Evolutionary conservation across 306 rosid species (phyloP).

Genomic region (Rubus idaeus): DNA sequence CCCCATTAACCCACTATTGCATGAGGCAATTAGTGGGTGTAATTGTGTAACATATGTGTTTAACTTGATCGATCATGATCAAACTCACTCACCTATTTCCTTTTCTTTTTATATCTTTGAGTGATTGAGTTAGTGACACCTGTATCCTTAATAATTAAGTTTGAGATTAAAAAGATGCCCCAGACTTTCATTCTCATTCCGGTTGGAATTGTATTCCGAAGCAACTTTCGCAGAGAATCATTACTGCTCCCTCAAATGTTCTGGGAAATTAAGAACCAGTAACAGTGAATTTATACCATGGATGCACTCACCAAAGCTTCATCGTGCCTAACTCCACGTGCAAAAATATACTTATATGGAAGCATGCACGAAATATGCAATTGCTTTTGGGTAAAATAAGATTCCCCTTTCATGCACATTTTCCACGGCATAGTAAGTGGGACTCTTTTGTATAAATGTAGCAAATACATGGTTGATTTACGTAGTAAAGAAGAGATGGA

Average conservation of each 20-base stretch:
- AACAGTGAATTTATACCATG: not conserved
- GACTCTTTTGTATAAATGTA: not conserved
- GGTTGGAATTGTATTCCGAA: not conserved
- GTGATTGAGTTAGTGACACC: too few species aligned
- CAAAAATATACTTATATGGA: not conserved
- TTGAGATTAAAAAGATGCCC: not conserved
- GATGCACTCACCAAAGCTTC: not conserved
- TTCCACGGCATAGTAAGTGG: not conserved
- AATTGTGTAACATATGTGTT: not conserved
- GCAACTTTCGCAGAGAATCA: conserved; percentile 4
- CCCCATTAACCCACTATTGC: not conserved
- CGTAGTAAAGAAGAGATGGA: not conserved
- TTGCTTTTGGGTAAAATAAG: not conserved
- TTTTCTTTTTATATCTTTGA: too few species aligned
- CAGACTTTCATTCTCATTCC: not conserved
- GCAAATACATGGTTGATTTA: not conserved
- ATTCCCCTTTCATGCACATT: not conserved
- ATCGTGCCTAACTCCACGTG: not conserved
- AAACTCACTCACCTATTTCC: not conserved
- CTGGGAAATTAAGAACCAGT: not conserved
- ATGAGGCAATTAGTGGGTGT: not conserved
- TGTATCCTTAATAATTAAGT: not conserved
- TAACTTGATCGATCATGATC: not conserved
- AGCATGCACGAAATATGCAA: not conserved
- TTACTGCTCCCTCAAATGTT: not conserved